Conservation (phyloP, 257 asterid species). For the Jaltomata sinuosa region DNA sequence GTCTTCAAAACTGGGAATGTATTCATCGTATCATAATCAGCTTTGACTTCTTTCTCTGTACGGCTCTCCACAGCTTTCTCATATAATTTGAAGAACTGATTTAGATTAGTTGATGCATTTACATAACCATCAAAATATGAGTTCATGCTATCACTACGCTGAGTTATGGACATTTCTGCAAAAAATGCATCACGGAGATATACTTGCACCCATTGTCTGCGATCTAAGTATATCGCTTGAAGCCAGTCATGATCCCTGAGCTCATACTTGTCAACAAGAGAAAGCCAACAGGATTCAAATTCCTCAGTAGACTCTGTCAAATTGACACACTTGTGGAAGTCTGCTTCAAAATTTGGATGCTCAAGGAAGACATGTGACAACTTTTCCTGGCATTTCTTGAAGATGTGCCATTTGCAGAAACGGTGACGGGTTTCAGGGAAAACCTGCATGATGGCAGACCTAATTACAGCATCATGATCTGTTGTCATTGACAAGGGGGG, state of each 20-base stretch:
- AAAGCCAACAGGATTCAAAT: conserved; percentile 83
- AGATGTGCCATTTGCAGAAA: conserved; percentile 96
- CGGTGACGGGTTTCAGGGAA: conserved; percentile 80
- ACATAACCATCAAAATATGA: conserved; percentile 94
- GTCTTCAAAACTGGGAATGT: conserved; percentile 60
- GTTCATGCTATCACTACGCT: conserved; percentile 86
- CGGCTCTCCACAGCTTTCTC: conserved; percentile 98
- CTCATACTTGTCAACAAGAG: conserved; percentile 60
- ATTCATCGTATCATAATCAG: conserved; percentile 86
- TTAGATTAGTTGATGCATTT: conserved; percentile 86
- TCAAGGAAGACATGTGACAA: conserved; percentile 61
- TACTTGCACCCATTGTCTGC: conserved; percentile 90
- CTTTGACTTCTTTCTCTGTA: conserved; percentile 90
- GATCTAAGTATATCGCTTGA: conserved; percentile 49
- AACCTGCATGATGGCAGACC: conserved; percentile 69
- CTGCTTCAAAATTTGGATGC: conserved; percentile 76
- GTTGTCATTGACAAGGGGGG: conserved; percentile 84
- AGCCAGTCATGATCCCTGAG: conserved; percentile 82
- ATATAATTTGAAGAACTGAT: conserved; percentile 77
- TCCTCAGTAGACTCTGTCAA: conserved; percentile 68
- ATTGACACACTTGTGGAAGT: conserved; percentile 83
- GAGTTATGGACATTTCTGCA: conserved; percentile 88
- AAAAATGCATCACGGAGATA: conserved; percentile 84
- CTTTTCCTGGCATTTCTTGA: conserved; percentile 91
- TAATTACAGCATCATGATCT: conserved; percentile 70